Evolutionary conservation across 306 rosid genomes (phyloP).

Genomic region (Urtica urens): DNA sequence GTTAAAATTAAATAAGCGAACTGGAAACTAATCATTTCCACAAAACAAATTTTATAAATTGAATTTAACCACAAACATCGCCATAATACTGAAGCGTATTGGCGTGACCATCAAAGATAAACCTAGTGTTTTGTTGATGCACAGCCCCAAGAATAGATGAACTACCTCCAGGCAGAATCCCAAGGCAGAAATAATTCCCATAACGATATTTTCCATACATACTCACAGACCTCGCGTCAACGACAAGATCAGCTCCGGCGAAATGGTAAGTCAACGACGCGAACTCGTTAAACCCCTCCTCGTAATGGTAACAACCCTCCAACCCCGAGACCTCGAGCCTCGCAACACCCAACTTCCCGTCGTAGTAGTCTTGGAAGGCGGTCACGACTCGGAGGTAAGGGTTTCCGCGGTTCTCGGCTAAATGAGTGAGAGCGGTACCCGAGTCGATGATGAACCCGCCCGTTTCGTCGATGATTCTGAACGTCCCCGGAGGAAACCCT

Average conservation of each 20-base stretch:
- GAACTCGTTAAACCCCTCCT: neutral
- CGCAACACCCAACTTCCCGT: neutral
- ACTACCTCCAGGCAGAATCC: neutral
- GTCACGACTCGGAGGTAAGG: neutral
- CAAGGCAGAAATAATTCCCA: neutral
- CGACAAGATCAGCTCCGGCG: neutral
- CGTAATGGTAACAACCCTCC: neutral
- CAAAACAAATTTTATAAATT: too few relatives aligned
- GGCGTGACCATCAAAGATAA: neutral
- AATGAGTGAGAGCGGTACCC: neutral
- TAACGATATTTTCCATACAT: neutral
- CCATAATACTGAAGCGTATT: neutral
- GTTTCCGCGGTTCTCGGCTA: neutral
- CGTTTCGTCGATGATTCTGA: neutral
- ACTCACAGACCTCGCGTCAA: neutral
- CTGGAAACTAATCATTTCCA: too few relatives aligned
- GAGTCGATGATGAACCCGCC: neutral
- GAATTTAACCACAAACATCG: neutral
- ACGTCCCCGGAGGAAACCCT: neutral
- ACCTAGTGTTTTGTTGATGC: neutral
- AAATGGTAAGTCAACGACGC: neutral
- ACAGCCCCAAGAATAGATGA: neutral
- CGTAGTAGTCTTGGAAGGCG: neutral
- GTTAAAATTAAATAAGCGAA: too few relatives aligned
- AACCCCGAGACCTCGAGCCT: neutral